Conservation (phyloP, 768 basidiomycete species). For the Coprinopsis marcescibilis region DNA sequence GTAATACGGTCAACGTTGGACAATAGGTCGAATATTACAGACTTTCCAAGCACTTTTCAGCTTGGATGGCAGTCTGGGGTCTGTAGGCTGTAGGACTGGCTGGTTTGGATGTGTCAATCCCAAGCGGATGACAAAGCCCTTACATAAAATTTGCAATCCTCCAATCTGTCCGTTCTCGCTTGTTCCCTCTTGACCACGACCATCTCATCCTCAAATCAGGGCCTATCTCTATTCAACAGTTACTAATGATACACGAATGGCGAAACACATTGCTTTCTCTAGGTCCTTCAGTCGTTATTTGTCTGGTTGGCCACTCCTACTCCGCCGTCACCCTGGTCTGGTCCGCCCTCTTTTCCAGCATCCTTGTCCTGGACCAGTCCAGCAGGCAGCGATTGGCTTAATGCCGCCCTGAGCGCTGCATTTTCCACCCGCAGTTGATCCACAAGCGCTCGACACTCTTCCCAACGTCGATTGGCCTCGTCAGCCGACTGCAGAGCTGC, state of each 20-base stretch:
- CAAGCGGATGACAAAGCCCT: slow-evolving; percentile 24
- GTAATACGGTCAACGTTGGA: no score
- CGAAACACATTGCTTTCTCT: not conserved
- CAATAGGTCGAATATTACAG: no score
- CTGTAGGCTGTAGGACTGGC: no score
- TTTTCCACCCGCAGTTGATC: slow-evolving; percentile 86
- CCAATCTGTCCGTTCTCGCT: slow-evolving; percentile 12
- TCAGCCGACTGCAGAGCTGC: slow-evolving; percentile 82
- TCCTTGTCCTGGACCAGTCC: not conserved
- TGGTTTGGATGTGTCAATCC: no score
- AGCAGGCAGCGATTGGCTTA: slow-evolving; percentile 37
- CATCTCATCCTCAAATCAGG: slow-evolving; percentile 10
- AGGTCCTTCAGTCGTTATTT: no score
- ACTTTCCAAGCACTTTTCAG: no score
- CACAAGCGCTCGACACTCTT: slow-evolving; percentile 85
- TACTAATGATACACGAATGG: slow-evolving; percentile 1
- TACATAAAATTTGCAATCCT: slow-evolving; percentile 19
- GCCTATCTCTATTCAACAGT: not conserved
- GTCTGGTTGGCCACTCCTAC: no score
- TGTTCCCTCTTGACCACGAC: slow-evolving; percentile 15
- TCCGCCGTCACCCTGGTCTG: not conserved
- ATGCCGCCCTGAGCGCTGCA: slow-evolving; percentile 65
- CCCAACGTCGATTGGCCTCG: slow-evolving; percentile 86
- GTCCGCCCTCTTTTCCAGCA: not conserved
- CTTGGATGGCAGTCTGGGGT: no score